Base-by-base conservation (phyloP, 805 yeast genomes). In the Yamadazyma laniorum region DNA sequence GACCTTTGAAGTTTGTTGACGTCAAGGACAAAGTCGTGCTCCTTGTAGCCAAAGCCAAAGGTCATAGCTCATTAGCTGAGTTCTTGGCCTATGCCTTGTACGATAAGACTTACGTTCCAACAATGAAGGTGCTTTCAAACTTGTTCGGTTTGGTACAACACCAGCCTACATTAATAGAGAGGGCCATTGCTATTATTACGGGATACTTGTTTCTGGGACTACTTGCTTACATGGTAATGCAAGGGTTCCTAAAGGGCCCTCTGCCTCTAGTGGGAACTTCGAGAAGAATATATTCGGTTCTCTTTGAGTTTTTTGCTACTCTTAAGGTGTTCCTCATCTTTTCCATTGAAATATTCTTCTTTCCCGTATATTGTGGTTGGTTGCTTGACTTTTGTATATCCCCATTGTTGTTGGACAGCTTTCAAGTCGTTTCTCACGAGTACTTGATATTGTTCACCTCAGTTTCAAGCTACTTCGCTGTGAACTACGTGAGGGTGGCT, bases 331-430 rank as follows among this genome's bases (percentile, higher is more conserved):
- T 86, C 40, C 51, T 75, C 9, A 73, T 93, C 18, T 84, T 90
- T 53, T 74, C 81, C 4, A 74, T 87, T 33, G 99, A 93, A 56
- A 72, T 89, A 35, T 71, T 85, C n/a, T 67, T 82, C 5, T 91
- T 93, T 65, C 99, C 99, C 1, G 70, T 85, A 0, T 79, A 79
- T 50, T 89, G 97, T 52, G 99, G 99, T 1, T 59, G 77, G 47
- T 73, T 88, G 52, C 58, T 91, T 18, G 90, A 84, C 49, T 65
- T 83, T 42, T 81, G 88, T 3, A 45, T 81, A 3, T 67, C 82
- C 3, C 93, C 95, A 1, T 48, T 84, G 3, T 29, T 44, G 11
- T 30, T 44, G 17, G 33, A 44, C 6, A 16, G 29, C 5, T 43
- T 43, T 36, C 25, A 33, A n/a, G 13, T 16, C 23, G 30, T 25